Evolutionary conservation across 495 filamentous ascomycete genomes (phyloP), one percentile per base, ranked within the genome.

Genomic region (Neurospora sp.): DNA sequence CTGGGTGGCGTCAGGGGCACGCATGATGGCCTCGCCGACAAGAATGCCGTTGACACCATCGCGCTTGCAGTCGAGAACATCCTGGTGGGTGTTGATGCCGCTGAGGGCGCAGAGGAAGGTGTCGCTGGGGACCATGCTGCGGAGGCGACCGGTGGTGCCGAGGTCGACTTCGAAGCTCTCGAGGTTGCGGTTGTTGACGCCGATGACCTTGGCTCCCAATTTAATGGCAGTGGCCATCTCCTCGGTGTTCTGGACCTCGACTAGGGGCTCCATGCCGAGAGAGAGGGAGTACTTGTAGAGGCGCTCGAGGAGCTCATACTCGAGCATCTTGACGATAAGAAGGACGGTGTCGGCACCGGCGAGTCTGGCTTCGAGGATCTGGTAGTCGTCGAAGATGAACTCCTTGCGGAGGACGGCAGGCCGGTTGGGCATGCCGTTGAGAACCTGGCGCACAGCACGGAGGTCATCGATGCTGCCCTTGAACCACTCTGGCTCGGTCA

Each of bases 401-500:
- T 99, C 96, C 79, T 99, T 99, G 8, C 96, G 89, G 22, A 99
- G 84, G 7, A 99, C 86, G 9, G 94, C 96, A 4, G 96, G 96
- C 45, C 96, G 88, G 80, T 98, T 96, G 0, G 92, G 90, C 88
- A 98, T 92, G 12, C 92, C 93, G 74, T 94, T 90, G 17, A 99
- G 84, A 59, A 92, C 93, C 79, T 94, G 93, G 14, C 96, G 90
- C 38, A 97, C 96, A 70, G 91, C 88, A 65, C 93, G 90, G 42
- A 99, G 84, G 79, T 99, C 96, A 70, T 99, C 96, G 70, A 98
- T 93, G 75, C 91, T 94, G 39, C 96, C 96, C 81, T 98, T 98
- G 84, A 99, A 99, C 94, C 94, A 99, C 76, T 98, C 91, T 0
- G 96, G 96, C 81, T 99, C 96, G 0, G 96, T 99, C 70, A 99